Conservation (phyloP, 2,329 filamentous ascomycete species). For the Fusarium sp. region DNA sequence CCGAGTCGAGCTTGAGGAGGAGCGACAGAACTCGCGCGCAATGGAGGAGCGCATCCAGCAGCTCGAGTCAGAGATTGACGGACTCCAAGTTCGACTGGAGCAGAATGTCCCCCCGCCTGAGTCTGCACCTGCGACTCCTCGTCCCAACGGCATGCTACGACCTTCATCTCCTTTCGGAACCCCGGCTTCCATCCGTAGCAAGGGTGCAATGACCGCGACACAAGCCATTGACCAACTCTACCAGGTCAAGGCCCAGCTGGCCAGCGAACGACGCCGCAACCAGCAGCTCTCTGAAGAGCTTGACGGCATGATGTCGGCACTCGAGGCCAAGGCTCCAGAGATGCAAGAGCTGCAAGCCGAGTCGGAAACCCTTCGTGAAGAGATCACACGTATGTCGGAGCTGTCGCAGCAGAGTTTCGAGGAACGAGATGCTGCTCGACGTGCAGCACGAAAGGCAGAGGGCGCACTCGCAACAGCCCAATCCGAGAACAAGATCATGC, state of each 20-base stretch:
- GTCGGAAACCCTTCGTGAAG: slow-evolving; percentile 81
- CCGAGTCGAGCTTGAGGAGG: slow-evolving; percentile 68
- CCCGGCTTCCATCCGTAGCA: slow-evolving; percentile 67
- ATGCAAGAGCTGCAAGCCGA: slow-evolving; percentile 87
- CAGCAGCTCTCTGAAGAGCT: slow-evolving; percentile 81
- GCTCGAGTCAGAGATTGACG: slow-evolving; percentile 66
- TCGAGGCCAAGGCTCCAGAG: slow-evolving; percentile 89
- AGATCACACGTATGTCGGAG: slow-evolving; percentile 86
- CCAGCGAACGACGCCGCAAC: slow-evolving; percentile 78
- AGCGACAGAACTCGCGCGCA: slow-evolving; percentile 59
- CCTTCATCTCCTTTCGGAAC: slow-evolving; percentile 73
- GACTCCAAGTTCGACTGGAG: slow-evolving; percentile 62
- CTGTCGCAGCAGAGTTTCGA: slow-evolving; percentile 85
- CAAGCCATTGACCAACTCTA: slow-evolving; percentile 74
- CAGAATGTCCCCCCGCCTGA: slow-evolving; percentile 54
- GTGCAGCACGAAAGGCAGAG: slow-evolving; percentile 82
- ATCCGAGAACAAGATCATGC: slow-evolving; percentile 81
- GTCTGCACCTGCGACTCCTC: slow-evolving; percentile 71
- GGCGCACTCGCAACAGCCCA: slow-evolving; percentile 73
- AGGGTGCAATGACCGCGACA: slow-evolving; percentile 68
- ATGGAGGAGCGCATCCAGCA: slow-evolving; percentile 62
- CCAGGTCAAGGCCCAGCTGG: slow-evolving; percentile 78
- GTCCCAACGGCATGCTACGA: slow-evolving; percentile 66
- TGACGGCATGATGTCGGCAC: slow-evolving; percentile 85
- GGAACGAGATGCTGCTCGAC: slow-evolving; percentile 82